phyloP scores from a whole-genome alignment of 305 asterid genomes.

The Fraxinus floribunda region DNA sequence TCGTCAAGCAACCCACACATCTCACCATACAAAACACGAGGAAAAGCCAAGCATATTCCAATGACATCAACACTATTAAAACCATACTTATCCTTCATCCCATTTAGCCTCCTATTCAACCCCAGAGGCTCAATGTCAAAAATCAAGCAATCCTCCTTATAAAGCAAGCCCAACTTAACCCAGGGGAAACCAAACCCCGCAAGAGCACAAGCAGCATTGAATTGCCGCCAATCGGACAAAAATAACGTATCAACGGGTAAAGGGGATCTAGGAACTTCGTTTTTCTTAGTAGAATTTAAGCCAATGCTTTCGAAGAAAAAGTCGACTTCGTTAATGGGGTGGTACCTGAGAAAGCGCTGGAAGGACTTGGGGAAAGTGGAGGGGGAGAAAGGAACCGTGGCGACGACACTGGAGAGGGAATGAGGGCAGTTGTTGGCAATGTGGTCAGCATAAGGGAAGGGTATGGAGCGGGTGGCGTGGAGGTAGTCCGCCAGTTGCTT shows the following conservation, averaged over 20 bases:
- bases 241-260: conserved; percentile 38
- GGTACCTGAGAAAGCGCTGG: conserved; percentile 62
- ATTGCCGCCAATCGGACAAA: conserved; percentile 48
- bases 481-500: conserved; percentile 47
- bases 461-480: conserved; percentile 54
- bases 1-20: conserved; percentile 44
- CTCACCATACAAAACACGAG: conserved; percentile 35
- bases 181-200: conserved; percentile 67
- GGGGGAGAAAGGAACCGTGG: conserved; percentile 42
- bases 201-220: conserved; percentile 48
- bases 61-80: conserved; percentile 37
- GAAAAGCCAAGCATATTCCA: conserved; percentile 60
- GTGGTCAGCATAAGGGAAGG: conserved; percentile 54
- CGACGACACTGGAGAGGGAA: conserved; percentile 39
- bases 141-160: conserved; percentile 30
- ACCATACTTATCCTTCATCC: conserved; percentile 40
- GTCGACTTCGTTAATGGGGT: conserved; percentile 68
- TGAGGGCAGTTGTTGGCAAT: conserved; percentile 48
- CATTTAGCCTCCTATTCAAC: conserved; percentile 32
- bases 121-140: conserved; percentile 26
- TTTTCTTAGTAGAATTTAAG: conserved; percentile 19
- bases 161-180: conserved; percentile 52
- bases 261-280: conserved; percentile 11
- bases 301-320: conserved; percentile 72
- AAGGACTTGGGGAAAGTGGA: conserved; percentile 32